Conservation (phyloP, 2,329 filamentous ascomycete species). For the Calonectria leucothoes region DNA sequence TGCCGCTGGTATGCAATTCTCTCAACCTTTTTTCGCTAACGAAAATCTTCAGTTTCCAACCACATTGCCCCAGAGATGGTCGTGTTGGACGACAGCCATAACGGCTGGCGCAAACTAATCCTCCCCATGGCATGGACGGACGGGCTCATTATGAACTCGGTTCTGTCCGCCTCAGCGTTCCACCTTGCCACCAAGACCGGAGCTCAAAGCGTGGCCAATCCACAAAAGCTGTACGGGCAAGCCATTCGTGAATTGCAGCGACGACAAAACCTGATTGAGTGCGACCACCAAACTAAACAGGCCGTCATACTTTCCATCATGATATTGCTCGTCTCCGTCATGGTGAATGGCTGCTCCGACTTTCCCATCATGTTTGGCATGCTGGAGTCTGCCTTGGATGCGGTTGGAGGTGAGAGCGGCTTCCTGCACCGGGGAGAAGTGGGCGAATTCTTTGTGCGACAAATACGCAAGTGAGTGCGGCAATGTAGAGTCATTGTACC, state of each 20-base stretch:
- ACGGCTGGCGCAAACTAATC: constrained; percentile 34
- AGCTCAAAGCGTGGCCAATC: not conserved
- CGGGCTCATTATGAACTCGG: constrained; percentile 37
- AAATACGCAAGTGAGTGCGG: constrained; percentile 35
- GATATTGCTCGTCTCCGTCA: constrained; percentile 36
- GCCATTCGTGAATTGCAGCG: constrained; percentile 28
- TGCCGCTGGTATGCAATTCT: not conserved
- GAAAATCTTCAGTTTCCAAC: constrained; percentile 24
- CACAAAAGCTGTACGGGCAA: constrained; percentile 19
- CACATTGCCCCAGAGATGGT: constrained; percentile 37
- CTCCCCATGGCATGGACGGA: constrained; percentile 33
- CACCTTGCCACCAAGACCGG: constrained; percentile 26
- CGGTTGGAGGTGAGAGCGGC: constrained; percentile 31
- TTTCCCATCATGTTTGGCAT: constrained; percentile 41
- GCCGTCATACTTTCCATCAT: constrained; percentile 36
- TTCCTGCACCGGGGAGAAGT: constrained; percentile 20
- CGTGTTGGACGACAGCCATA: constrained; percentile 34
- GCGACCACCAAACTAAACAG: constrained; percentile 22
- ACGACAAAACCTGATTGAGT: constrained; percentile 17
- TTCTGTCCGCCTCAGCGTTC: constrained; percentile 40
- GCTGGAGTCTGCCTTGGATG: constrained; percentile 36
- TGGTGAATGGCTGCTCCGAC: constrained; percentile 39
- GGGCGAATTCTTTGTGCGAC: constrained; percentile 28
- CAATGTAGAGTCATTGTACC: constrained; percentile 49
- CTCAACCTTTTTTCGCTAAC: not conserved